Evolutionary conservation across 352 stramenopile species (phyloP), one percentile per base, ranked within the genome.

Genomic region (Globisporangium nunn): DNA sequence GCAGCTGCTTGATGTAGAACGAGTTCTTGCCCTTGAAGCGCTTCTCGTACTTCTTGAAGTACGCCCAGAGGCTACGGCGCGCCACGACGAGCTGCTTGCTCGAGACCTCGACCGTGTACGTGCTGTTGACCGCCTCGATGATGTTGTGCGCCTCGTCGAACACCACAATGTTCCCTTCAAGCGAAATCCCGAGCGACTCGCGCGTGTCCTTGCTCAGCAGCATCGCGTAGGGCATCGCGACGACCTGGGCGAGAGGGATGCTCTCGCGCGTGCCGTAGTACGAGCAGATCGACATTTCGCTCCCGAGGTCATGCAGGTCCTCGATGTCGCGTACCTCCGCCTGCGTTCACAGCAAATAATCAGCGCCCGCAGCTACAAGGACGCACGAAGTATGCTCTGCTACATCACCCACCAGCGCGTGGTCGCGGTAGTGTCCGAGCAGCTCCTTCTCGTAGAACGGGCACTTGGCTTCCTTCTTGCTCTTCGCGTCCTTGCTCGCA

Each of bases 131-230:
- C 11, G 96, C 90, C 61, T 99, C 96, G 7, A 98, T 81, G 44
- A 99, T 87, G 69, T 99, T 99, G 72, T 99, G 97, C 15, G 97
- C 97, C 70, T 99, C 97, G 68, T 99, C 97, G 44, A 99, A 88
- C 10, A 99, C 78, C 15, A 99, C 85, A 8, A 99, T 87, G 47
- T 85, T 95, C 51, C 83, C 72, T 31, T 93, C 74, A 8, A 98
- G 58, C 12, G 78, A 58, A 23, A 98, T 84, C 0, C 88, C 87
- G 44, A 98, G 54, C 6, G 91, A 95, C 52, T 96, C 86, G 11
- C 95, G 81, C 37, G 88, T 92, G 46, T 91, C 74, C 58, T 93
- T 88, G 60, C 92, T 95, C 15, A 98, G 72, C 18, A 98, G 62
- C 74, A 97, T 91, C 11, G 82, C 85, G 68, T 98, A 98, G 28